These are phyloP conservation scores for Salix exigua DNA, from an alignment of 345 rosid genomes.

Conservation along the genomic window DNA sequence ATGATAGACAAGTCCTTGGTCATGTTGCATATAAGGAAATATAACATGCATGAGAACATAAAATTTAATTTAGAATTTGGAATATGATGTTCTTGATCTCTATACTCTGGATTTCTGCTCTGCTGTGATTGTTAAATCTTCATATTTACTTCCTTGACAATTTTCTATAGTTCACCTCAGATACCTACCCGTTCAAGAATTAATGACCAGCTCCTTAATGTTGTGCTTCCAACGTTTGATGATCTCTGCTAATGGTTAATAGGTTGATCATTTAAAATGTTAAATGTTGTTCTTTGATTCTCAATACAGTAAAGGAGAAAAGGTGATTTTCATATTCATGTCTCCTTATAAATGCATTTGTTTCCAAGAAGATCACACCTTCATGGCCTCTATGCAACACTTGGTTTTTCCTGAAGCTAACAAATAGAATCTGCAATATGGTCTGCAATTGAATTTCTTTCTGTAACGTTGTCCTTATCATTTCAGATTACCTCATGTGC, in stretches of 20 bases:
- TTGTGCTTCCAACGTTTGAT: background rate
- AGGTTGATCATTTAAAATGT: background rate
- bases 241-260: background rate
- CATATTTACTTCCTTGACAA: background rate
- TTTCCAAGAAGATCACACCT: too few species aligned
- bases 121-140: background rate
- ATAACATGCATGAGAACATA: too few species aligned
- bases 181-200: background rate
- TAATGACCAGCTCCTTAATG: background rate
- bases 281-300: background rate
- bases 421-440: background rate
- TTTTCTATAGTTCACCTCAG: background rate
- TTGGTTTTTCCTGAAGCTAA: background rate
- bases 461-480: background rate
- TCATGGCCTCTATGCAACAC: background rate
- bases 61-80: background rate
- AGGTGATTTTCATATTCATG: background rate
- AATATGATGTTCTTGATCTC: background rate
- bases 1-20: too few species aligned
- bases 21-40: too few species aligned
- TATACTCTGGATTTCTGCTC: background rate
- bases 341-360: background rate
- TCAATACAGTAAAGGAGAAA: background rate
- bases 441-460: background rate
- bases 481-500: constrained; percentile 75